Conservation (phyloP, 768 basidiomycete genomes). For the Serendipita sp. region DNA sequence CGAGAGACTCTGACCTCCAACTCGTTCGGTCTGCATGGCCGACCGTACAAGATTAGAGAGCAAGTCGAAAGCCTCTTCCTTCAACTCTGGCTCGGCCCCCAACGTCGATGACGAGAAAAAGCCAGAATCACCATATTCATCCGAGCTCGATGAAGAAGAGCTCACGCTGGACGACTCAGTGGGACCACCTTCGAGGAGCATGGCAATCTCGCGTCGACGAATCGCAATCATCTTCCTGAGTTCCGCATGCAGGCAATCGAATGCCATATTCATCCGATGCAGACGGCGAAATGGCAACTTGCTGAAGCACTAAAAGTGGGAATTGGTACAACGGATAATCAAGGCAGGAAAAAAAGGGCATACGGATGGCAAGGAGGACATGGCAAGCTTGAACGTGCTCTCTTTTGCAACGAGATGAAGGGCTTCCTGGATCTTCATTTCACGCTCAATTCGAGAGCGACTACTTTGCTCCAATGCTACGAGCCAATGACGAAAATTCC, state of each 20-base stretch:
- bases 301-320: background rate
- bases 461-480: too few species aligned
- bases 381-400: conserved; percentile 4
- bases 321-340: too few species aligned
- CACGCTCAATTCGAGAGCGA: background rate
- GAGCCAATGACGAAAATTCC: too few species aligned
- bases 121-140: background rate
- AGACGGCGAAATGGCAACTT: background rate
- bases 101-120: background rate
- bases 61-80: background rate
- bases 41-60: background rate
- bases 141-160: background rate
- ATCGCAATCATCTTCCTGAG: background rate
- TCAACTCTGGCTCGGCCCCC: background rate
- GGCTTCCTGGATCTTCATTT: background rate
- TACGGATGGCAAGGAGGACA: conserved; percentile 1
- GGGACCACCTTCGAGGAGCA: background rate
- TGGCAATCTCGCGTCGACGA: background rate
- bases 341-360: too few species aligned
- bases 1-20: background rate
- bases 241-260: background rate
- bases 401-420: conserved; percentile 7
- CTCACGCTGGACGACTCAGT: background rate
- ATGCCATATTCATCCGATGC: background rate
- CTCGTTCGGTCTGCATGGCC: background rate